These are phyloP conservation scores for Neurospora sp. DNA, from an alignment of 495 filamentous ascomycete genomes.

Conservation along the genomic window DNA sequence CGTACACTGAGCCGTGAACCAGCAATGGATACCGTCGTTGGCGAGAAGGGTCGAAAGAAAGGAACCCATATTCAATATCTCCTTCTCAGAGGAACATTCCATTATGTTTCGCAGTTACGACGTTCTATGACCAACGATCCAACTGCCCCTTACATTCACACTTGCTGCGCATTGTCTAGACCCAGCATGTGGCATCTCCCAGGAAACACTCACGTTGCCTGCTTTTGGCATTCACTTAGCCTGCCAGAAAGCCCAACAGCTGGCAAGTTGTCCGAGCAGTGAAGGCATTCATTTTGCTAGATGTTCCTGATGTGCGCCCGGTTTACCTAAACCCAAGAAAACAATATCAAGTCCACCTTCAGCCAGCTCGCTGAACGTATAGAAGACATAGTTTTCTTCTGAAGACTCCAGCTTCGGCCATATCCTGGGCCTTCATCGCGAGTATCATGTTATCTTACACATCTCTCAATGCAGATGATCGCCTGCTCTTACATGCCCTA, in stretches of 20 bases:
- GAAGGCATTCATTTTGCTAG: not conserved
- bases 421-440: not conserved
- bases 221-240: not conserved
- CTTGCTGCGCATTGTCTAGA: not conserved
- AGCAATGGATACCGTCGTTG: too few species aligned
- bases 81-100: not conserved
- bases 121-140: not conserved
- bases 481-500: not conserved
- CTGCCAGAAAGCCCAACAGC: not conserved
- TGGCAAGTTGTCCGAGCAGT: not conserved
- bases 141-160: not conserved
- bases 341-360: not conserved
- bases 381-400: not conserved
- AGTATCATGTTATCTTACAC: not conserved
- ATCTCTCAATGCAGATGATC: not conserved
- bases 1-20: not conserved
- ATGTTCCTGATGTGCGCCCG: not conserved
- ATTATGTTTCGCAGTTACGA: not conserved
- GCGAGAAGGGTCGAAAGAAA: too few species aligned
- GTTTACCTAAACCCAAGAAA: not conserved
- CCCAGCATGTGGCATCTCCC: not conserved
- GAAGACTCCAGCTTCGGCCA: not conserved
- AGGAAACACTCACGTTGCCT: not conserved
- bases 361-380: not conserved
- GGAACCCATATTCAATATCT: not conserved